These are phyloP conservation scores for Paramyrothecium sp. DNA, from an alignment of 2,329 filamentous ascomycete genomes.

Conservation along the genomic window DNA sequence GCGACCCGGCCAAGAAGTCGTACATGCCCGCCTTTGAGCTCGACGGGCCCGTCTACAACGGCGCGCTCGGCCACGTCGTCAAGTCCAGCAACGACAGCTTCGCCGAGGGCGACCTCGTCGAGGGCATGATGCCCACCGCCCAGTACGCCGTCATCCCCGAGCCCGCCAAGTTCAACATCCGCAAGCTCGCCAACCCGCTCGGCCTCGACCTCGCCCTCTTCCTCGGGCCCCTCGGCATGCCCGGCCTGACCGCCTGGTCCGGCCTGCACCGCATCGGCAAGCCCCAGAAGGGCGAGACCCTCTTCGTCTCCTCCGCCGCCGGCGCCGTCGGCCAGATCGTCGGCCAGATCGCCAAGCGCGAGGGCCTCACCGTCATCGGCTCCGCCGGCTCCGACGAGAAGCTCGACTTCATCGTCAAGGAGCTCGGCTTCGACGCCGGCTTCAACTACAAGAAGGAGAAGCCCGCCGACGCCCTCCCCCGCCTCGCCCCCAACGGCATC, in stretches of 20 bases:
- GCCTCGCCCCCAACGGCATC: constrained; percentile 69
- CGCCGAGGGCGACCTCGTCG: constrained; percentile 61
- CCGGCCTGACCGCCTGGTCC: constrained; percentile 72
- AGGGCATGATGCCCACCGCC: constrained; percentile 51
- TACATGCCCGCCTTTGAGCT: constrained; percentile 53
- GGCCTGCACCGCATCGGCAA: constrained; percentile 73
- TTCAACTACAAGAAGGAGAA: constrained; percentile 83
- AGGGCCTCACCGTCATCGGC: constrained; percentile 71
- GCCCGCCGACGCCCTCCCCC: constrained; percentile 58
- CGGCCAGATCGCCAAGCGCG: constrained; percentile 73
- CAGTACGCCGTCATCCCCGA: constrained; percentile 59
- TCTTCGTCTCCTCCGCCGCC: constrained; percentile 73
- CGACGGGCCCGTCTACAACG: constrained; percentile 59
- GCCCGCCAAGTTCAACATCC: constrained; percentile 35
- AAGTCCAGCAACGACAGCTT: constrained; percentile 62
- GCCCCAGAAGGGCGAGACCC: constrained; percentile 74
- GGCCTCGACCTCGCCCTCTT: constrained; percentile 61
- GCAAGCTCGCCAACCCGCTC: constrained; percentile 63
- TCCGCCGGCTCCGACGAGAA: constrained; percentile 77
- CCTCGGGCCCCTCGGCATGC: constrained; percentile 72
- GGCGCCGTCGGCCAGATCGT: constrained; percentile 75
- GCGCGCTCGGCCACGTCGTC: constrained; percentile 60
- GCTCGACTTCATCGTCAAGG: constrained; percentile 66
- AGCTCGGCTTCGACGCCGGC: constrained; percentile 68
- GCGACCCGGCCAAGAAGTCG: constrained; percentile 59